Base-by-base conservation (phyloP, 768 basidiomycete genomes). In the Amylocystis lapponica region DNA sequence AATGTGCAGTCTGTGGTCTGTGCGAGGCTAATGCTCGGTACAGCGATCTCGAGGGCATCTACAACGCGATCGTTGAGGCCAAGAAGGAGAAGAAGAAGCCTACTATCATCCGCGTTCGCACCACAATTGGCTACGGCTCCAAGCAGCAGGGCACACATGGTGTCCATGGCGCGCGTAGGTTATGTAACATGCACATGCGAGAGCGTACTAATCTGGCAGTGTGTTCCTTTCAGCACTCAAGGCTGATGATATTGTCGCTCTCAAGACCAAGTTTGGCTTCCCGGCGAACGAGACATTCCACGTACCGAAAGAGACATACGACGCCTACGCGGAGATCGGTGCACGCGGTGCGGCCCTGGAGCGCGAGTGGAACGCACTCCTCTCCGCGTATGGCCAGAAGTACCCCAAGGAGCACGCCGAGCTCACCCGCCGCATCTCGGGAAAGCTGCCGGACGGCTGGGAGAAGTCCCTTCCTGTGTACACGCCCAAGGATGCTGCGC, bases 91-190 rank as follows among this genome's bases (percentile, higher is more conserved):
- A 74, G 62, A 72, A 54, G 64, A 92, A 91, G 69, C 94, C 94
- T 21, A 89, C 91, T 27, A 72, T 97, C 53, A 87, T 96, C 64
- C 75, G 80, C 47, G 68, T 95, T 43, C 79, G 74, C 56, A 96
- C 94, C 41, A 96, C 85, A 34, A 97, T 97, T 49, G 94, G 94
- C 30, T 96, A 76, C 60, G 94, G 94, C 48, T 96, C 94, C 26
- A 89, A 87, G 70, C 76, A 81, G 60, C 85, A 91, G 64, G 94
- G 94, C 49, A 92, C 91, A 8, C 91, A 95, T 58, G 89, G 89
- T 54, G 90, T 96, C 49, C 94, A 97, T 65, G 93, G 94, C 53
- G 63, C 91, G 66, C 91, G 88, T 93, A 59, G 59, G 90, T 47
- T 30, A 11, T 21, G 22, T 25, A 19, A 16, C 35, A n/a, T 41